Base-by-base conservation (phyloP, 495 filamentous ascomycete species). In the Penicillium canariense region DNA sequence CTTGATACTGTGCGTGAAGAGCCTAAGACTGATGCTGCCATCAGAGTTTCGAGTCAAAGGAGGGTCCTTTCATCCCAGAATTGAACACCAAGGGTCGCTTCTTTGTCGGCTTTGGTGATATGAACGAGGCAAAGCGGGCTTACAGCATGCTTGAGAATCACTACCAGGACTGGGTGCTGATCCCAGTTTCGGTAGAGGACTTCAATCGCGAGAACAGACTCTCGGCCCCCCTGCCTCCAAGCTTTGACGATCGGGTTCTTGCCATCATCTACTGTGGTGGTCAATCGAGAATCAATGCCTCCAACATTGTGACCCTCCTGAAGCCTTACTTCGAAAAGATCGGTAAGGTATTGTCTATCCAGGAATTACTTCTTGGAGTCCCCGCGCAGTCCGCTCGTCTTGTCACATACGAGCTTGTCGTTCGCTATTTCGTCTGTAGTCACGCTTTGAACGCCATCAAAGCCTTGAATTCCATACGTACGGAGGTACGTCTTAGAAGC, bases 221-320 rank as follows among this genome's bases (percentile, higher is more conserved):
- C 20, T 9, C 18, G 7, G 5, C 7, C 5, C 7, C 27, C 14
- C 17, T 30, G 34, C 32, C 48, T 3, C 12, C 25, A 4, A 38
- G 40, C 25, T 54, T 54, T 22, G 52, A 60, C n/a, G 57, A 60
- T 18, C 9, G 18, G 10, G 52, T 60, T 2, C 20, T 53, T 23
- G 48, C 39, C 12, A 43, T 36, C 1, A 23, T 50, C 1, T 60
- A 52, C 22, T 44, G 48, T 32, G 52, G 52, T 9, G 17, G 14
- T 2, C 48, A 36, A 7, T 50, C 48, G 5, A 15, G 7, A 10
- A 23, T 39, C 14, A 27, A 35, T 18, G 18, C 34, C 4, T 25
- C 23, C 4, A 28, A 49, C 14, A 22, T 60, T 23, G 18, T 45
- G 20, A 15, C 3, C 1, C 14, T 18, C 2, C 15, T 56, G 22